Base-by-base conservation (phyloP, 2,329 filamentous ascomycete species). In the Trichoderma cornu-damae region DNA sequence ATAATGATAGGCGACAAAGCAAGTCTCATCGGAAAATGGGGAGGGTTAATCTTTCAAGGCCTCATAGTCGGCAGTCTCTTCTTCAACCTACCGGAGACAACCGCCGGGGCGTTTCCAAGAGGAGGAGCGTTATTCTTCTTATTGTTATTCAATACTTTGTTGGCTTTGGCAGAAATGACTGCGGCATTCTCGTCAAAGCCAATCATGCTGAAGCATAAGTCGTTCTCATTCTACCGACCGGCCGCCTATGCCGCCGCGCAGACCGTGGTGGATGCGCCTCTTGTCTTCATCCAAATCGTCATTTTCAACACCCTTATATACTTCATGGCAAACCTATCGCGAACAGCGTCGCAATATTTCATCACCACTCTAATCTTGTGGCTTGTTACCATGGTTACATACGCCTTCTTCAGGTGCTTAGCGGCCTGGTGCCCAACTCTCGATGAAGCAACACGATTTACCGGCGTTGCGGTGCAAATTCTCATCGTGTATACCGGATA, bases 61-160 rank as follows among this genome's bases (percentile, higher is more conserved):
- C 77, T 95, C 9, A 89, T 95, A 60, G 86, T 93, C 49, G 88
- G 88, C 1, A 89, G 86, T 3, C 76, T 94, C 4, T 95, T 95
- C 73, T 90, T 88, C 65, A 83, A 89, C 61, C 72, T 90, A 8
- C 73, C 79, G 0, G 62, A 74, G 1, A 78, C 79, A 6, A 87
- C 87, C 0, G 69, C 70, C 0, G 87, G 85, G 46, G 87, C 89
- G 63, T 92, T 86, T 67, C 68, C 74, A 2, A 73, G 77, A 0
- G 76, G 77, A 20, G 77, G 79, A 14, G 67, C 73, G 0, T 63
- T 78, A 14, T 81, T 81, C 67, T 80, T 81, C 61, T 68, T 78
- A 2, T 71, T 81, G 3, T 59, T 85, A n/a, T 81, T 84, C 64
- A 73, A 79, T 47, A 72, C 76, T 0, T 70, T 88, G 83, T 77